Percentiles rank a stretch among this genome's conserved stretches.
Conservation (phyloP, 176 grass and related monocot genomes). For the Poa annua region DNA sequence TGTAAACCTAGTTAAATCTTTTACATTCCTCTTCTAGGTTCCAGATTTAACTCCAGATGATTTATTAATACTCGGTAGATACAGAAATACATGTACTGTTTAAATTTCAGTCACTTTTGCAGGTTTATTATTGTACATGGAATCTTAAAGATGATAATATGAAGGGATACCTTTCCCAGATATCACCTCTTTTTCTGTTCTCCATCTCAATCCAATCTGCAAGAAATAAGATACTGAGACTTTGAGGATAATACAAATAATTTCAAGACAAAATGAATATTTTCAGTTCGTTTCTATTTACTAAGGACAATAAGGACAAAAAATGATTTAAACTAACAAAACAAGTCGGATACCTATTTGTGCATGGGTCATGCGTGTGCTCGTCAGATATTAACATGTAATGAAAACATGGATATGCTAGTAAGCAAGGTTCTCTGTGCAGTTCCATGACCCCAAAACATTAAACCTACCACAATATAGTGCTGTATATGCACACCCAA, state of each 20-base stretch:
- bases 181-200: constrained; percentile 91
- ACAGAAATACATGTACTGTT: not conserved
- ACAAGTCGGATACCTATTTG: not conserved
- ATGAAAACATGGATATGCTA: not conserved
- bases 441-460: not conserved
- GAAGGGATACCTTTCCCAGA: constrained; percentile 78
- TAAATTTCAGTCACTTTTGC: constrained; percentile 1
- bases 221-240: constrained; percentile 34
- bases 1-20: not conserved
- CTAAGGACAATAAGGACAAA: constrained; percentile 10
- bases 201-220: constrained; percentile 96
- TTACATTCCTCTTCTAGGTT: not conserved
- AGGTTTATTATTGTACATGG: constrained; percentile 4
- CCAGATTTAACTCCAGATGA: not conserved
- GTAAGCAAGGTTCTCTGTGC: not conserved
- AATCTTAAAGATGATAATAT: not conserved
- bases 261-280: constrained; percentile 13
- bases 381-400: not conserved
- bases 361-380: not conserved
- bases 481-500: not conserved
- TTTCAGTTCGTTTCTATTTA: not conserved
- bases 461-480: not conserved
- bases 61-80: not conserved
- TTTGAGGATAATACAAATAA: not conserved
- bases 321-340: not conserved